Conservation (phyloP, 257 asterid genomes). For the Scutellaria baicalensis region DNA sequence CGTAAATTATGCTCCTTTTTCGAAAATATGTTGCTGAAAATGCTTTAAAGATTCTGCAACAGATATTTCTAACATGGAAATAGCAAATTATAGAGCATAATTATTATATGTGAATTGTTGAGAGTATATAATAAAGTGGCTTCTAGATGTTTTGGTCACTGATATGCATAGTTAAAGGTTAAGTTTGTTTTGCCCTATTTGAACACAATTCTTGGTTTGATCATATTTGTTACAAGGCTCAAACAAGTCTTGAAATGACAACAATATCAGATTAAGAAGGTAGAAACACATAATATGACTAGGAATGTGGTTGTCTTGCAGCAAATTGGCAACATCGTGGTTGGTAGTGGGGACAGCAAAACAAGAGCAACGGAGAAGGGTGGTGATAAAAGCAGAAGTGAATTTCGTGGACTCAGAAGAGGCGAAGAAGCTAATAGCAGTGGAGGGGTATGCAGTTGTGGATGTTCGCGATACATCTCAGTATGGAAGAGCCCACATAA, state of each 20-base stretch:
- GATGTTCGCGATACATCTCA: constrained; percentile 83
- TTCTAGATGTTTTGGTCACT: no score
- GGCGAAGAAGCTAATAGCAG: constrained; percentile 70
- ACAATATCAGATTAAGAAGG: not conserved
- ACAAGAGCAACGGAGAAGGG: constrained; percentile 18
- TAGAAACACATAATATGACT: not conserved
- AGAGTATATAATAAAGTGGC: no score
- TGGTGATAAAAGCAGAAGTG: constrained; percentile 51
- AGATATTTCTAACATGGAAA: no score
- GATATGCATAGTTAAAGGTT: no score
- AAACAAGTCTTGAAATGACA: no score
- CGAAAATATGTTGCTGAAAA: not conserved
- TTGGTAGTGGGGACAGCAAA: constrained; percentile 26
- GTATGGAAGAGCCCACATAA: constrained; percentile 73
- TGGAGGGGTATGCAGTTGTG: constrained; percentile 60
- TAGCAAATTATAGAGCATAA: no score
- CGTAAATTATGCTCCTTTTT: not conserved
- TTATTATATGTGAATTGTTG: no score
- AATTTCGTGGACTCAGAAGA: constrained; percentile 58
- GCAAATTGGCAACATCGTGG: constrained; percentile 44
- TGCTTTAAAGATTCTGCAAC: not conserved
- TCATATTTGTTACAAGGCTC: not conserved
- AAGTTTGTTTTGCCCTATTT: not conserved
- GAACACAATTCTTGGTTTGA: not conserved
- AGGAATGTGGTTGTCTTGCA: constrained; percentile 47